Base-by-base conservation (phyloP, 768 basidiomycete species). In the Pisolithus microcarpus region DNA sequence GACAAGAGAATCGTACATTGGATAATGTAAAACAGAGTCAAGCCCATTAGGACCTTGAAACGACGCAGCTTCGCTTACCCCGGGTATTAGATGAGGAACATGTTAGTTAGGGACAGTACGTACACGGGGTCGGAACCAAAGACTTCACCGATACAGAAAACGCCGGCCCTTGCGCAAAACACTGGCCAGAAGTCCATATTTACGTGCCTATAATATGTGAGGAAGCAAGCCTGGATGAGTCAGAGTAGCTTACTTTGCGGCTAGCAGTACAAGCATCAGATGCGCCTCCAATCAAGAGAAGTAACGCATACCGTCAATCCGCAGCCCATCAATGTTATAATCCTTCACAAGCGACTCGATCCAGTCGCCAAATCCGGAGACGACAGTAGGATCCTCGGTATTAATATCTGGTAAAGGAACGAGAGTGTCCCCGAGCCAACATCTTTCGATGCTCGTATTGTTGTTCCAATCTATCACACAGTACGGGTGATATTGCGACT, bases 131-230 rank as follows among this genome's bases (percentile, higher is more conserved):
- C 70, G 47, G 70, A 62, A 42, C 75, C 76, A 52, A 79, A 75
- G 43, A 93, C 85, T 68, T 92, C 90, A 38, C 91, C 91, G 49
- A 91, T 84, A 60, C 87, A 91, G 69, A 86, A 91, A 9, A 91
- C 85, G 11, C 84, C 87, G 0, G 88, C 86, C n/a, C 78, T 80
- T 42, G 65, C 70, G 58, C 81, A 82, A 61, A 93, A 91, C 6
- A 60, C 60, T 1, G 85, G 81, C 89, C 88, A 92, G 65, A 93
- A 94, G 42, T 73, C 69, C 48, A 76, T 74, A 48, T 82, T 74
- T 47, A 91, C 82, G 61, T 92, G 90, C 64, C 75, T 73, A 53
- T 61, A 65, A 3, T 42, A 24, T 15, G 15, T 56, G 48, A 56
- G 37, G 37, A 6, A 44, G n/a, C 24, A 24, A 23, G 46, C 5